Percentiles rank a stretch among this genome's conserved stretches.
Conservation (phyloP, 1,139 yeast genomes). For the Sugiyamaella pinicola region DNA sequence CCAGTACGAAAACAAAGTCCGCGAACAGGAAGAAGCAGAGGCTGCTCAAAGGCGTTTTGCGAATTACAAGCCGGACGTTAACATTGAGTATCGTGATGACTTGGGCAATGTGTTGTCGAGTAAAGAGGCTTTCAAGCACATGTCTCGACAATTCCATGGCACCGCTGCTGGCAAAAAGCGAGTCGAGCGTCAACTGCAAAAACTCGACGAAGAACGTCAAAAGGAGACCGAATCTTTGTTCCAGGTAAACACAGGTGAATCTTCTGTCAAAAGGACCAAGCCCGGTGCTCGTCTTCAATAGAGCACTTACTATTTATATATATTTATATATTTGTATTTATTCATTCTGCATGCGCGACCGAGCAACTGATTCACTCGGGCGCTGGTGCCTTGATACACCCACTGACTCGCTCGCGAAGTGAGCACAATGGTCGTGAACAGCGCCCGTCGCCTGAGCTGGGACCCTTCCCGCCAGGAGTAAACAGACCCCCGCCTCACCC, state of each 20-base stretch:
- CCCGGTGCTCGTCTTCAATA: not conserved
- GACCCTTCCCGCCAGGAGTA: too few relatives aligned
- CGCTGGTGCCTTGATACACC: too few relatives aligned
- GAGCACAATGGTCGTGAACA: too few relatives aligned
- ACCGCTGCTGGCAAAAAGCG: slow-evolving; percentile 51
- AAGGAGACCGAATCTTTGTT: slow-evolving; percentile 36
- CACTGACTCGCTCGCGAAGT: too few relatives aligned
- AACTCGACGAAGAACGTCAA: slow-evolving; percentile 42
- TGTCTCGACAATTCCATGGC: slow-evolving; percentile 90
- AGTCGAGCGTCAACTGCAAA: slow-evolving; percentile 45
- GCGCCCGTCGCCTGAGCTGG: too few relatives aligned
- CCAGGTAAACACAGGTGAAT: slow-evolving; percentile 2
- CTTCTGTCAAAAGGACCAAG: slow-evolving; percentile 3
- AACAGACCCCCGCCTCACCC: not conserved
- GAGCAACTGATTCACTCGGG: too few relatives aligned
- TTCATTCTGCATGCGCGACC: not conserved
- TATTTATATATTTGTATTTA: not conserved
- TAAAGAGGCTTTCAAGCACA: slow-evolving; percentile 81
- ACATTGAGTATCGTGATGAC: slow-evolving; percentile 69
- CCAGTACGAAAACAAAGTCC: slow-evolving; percentile 44
- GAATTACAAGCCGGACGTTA: slow-evolving; percentile 65
- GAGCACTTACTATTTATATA: not conserved
- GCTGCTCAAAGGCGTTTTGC: slow-evolving; percentile 43
- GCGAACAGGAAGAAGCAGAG: slow-evolving; percentile 38
- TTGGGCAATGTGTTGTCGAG: slow-evolving; percentile 63